A percentile compares a stretch with the other conserved stretches of the same genome.
phyloP scores from a whole-genome alignment of 148 eudicot genomes.

The Chenopodium suecicum region DNA sequence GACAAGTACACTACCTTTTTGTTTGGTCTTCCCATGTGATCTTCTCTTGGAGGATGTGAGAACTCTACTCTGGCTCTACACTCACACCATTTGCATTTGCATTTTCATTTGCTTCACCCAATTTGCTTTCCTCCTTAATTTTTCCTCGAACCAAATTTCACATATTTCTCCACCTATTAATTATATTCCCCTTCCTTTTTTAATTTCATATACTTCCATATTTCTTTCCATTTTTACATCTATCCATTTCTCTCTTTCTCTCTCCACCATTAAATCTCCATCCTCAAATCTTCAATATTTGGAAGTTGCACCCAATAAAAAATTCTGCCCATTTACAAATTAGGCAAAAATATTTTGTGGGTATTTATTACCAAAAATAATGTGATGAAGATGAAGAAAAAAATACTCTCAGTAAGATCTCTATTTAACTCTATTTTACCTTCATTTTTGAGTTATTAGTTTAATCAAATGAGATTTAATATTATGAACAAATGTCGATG shows the following conservation, averaged over 20 bases:
- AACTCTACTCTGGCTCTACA: neutral
- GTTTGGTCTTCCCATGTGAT: slow-evolving; percentile 30
- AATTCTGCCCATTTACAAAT: neutral
- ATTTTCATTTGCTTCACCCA: neutral
- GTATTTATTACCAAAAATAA: neutral
- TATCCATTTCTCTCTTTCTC: neutral
- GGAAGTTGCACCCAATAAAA: neutral
- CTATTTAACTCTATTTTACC: neutral
- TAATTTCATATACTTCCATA: neutral
- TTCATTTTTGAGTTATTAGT: slow-evolving; percentile 1
- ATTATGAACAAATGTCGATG: slow-evolving; percentile 34
- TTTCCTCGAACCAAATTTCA: too few relatives aligned
- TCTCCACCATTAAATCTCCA: neutral
- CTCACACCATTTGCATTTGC: neutral
- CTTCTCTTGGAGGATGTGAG: slow-evolving; percentile 28
- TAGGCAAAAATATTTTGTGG: neutral
- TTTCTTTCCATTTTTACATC: neutral
- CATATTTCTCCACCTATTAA: neutral
- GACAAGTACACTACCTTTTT: slow-evolving; percentile 29
- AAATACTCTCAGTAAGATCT: slow-evolving; percentile 15
- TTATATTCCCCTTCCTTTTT: neutral
- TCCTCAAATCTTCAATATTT: neutral
- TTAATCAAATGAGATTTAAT: neutral
- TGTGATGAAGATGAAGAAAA: neutral
- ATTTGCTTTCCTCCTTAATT: neutral